Base-by-base conservation (phyloP, 805 yeast genomes). In the Wickerhamiella azyma region DNA sequence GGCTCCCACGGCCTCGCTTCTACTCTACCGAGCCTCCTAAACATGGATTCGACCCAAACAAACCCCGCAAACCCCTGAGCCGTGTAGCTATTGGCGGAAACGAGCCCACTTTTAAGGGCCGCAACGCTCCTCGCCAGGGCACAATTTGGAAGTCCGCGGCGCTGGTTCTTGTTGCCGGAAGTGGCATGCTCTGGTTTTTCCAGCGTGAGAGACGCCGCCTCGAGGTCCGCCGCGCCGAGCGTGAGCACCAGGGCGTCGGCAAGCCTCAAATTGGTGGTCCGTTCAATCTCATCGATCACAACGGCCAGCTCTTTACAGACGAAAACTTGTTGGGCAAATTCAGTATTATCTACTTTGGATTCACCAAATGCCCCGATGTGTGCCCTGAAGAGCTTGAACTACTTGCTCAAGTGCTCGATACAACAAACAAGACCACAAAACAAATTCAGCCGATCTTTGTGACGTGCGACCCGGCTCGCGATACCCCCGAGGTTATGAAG, bases 311-410 rank as follows among this genome's bases (percentile, higher is more conserved):
- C 16, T 92, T 92, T 63, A 85, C 96, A 1, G 77, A 85, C 24
- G 69, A 84, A 51, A 72, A 89, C 55, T 66, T 92, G 58, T 64
- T 74, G 51, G 92, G 88, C 29, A 80, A 76, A 60, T 92, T 86
- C 64, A 76, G 89, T 9, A 67, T 92, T 39, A 63, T 89, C n/a
- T 92, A 92, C 62, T 92, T 92, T 65, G 98, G 98, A 0, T 92
- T 92, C 68, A 83, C 96, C 3, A 88, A 88, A 65, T 92, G 98
- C 66, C 98, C 98, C 6, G 98, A 92, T 65, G 88, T 92, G 45
- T 92, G 98, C 64, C 98, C 98, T 9, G 98, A 92, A 63, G 98
- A 92, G 62, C 73, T 92, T 49, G 98, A 92, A 62, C 85, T 89
- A 59, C 71, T 92, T 59, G 89, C 95, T 4, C 71, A 77, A 26